These are phyloP conservation scores for Claviceps humidiphila DNA, from an alignment of 2,329 filamentous ascomycete genomes.

Conservation along the genomic window DNA sequence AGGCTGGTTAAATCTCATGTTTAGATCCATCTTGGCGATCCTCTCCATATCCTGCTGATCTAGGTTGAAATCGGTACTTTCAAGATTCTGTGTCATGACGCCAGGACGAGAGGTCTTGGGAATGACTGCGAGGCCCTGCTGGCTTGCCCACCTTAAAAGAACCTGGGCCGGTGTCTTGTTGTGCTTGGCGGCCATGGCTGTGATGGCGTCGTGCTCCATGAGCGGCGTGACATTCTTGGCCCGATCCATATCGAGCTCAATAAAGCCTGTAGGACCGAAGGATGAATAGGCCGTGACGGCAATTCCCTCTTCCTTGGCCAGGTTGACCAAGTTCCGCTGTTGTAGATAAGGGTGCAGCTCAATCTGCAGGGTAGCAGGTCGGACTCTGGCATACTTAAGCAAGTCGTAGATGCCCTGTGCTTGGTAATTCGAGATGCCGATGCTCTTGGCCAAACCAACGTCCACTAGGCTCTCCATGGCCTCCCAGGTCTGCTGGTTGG, in stretches of 20 bases:
- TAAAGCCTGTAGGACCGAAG: slow-evolving; percentile 67
- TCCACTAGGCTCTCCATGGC: slow-evolving; percentile 67
- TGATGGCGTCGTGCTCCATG: slow-evolving; percentile 56
- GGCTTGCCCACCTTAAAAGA: slow-evolving; percentile 75
- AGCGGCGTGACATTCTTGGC: slow-evolving; percentile 49
- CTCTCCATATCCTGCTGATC: slow-evolving; percentile 50
- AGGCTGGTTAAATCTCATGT: slow-evolving; percentile 67
- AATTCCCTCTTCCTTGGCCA: slow-evolving; percentile 58
- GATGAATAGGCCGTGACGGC: slow-evolving; percentile 72
- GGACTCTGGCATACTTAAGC: slow-evolving; percentile 62
- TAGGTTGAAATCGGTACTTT: slow-evolving; percentile 53
- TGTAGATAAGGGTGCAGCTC: slow-evolving; percentile 85
- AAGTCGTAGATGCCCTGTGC: slow-evolving; percentile 65
- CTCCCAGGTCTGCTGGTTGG: slow-evolving; percentile 69
- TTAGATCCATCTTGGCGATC: slow-evolving; percentile 51
- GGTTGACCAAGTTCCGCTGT: slow-evolving; percentile 56
- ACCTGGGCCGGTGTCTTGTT: slow-evolving; percentile 35
- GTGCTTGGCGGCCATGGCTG: slow-evolving; percentile 52
- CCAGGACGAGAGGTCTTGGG: slow-evolving; percentile 53
- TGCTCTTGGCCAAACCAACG: slow-evolving; percentile 54
- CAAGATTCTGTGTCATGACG: slow-evolving; percentile 51
- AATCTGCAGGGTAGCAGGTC: slow-evolving; percentile 68
- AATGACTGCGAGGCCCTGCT: slow-evolving; percentile 68
- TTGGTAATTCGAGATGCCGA: slow-evolving; percentile 78
- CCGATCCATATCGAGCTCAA: slow-evolving; percentile 58